Percentiles rank a stretch among this genome's conserved stretches.
Evolutionary conservation across 2,329 filamentous ascomycete genomes (phyloP).

Genomic region (Colletotrichum zoysiae): DNA sequence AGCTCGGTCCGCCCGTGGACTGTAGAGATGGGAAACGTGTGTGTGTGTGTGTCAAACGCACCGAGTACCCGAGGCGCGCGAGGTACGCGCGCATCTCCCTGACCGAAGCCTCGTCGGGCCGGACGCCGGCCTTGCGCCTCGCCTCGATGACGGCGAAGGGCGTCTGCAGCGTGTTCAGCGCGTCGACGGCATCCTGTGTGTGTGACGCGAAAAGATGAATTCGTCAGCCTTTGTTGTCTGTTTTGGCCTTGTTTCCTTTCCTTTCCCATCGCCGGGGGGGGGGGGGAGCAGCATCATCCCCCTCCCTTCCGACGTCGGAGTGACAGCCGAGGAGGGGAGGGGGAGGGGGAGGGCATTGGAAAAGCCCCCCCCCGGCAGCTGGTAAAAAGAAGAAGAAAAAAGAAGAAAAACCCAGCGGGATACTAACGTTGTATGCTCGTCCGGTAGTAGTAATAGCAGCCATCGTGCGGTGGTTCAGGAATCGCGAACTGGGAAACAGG

Average conservation of each 20-base stretch:
- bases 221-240: neutral
- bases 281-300: too few species aligned
- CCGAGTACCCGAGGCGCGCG: conserved; percentile 47
- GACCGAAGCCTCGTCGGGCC: conserved; percentile 70
- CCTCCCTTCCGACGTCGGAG: conserved; percentile 25
- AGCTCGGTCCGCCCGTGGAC: too few species aligned
- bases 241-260: neutral
- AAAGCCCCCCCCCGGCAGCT: too few species aligned
- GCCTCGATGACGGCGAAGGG: conserved; percentile 86
- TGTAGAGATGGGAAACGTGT: too few species aligned
- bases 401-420: neutral
- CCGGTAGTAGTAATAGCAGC: conserved; percentile 28
- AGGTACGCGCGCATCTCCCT: conserved; percentile 86
- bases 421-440: conserved; percentile 40
- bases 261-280: neutral
- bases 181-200: conserved; percentile 81
- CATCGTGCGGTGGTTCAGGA: conserved; percentile 31
- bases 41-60: neutral
- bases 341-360: neutral
- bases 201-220: too few species aligned
- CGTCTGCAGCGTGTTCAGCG: conserved; percentile 91
- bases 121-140: conserved; percentile 79
- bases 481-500: neutral
- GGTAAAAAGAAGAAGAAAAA: too few species aligned
- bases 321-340: neutral